Percentiles rank a stretch among this genome's conserved stretches.
Evolutionary conservation across 805 yeast species (phyloP).

Genomic region (Starmera quercuum): DNA sequence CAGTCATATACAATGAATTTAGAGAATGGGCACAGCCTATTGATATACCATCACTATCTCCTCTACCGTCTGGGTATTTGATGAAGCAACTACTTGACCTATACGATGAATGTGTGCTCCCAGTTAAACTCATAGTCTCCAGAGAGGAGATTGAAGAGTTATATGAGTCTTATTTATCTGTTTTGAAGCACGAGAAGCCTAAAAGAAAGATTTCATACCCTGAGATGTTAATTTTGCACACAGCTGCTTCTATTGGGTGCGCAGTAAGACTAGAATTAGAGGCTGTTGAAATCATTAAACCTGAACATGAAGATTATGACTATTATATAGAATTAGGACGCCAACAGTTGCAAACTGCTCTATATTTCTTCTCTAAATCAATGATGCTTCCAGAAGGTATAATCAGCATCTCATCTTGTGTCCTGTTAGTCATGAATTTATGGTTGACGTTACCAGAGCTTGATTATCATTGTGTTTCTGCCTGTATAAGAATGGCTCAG

Average conservation of each 20-base stretch:
- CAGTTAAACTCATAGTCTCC: not conserved
- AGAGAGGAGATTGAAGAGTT: not conserved
- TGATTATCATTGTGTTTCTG: conserved; percentile 30
- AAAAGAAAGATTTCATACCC: not conserved
- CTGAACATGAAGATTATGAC: not conserved
- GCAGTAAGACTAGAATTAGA: not conserved
- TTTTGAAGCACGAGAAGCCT: not conserved
- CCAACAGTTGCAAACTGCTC: conserved; percentile 23
- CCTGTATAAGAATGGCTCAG: conserved; percentile 42
- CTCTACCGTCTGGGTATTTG: conserved; percentile 1
- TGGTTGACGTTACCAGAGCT: conserved; percentile 29
- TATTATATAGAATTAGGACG: not conserved
- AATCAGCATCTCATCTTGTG: conserved; percentile 37
- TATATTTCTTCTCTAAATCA: conserved; percentile 42
- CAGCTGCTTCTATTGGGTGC: not conserved
- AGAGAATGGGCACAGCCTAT: conserved; percentile 1
- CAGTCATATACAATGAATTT: conserved; percentile 4
- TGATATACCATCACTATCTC: not conserved
- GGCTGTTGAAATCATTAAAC: not conserved
- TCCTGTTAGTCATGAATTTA: conserved; percentile 32
- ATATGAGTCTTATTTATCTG: not conserved
- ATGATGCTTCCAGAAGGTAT: conserved; percentile 40
- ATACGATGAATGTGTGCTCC: not conserved
- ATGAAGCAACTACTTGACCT: not conserved
- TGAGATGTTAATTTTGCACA: conserved; percentile 1